Base-by-base conservation (phyloP, 2,329 filamentous ascomycete genomes). In the Penicillium brasilianum region DNA sequence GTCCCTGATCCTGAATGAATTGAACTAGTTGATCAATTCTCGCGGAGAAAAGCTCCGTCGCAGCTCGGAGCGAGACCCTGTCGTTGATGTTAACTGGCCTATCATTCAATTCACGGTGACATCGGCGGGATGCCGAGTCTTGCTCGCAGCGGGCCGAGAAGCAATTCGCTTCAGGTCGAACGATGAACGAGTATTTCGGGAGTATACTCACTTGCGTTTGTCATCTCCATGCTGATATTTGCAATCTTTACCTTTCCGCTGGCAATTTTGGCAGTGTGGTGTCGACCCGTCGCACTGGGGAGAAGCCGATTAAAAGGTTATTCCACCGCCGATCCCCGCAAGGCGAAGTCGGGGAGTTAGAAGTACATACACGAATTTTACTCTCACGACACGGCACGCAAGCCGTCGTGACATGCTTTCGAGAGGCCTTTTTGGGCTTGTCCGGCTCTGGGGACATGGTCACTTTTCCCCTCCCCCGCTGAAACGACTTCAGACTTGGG, bases 341-440 rank as follows among this genome's bases (percentile, higher is more conserved):
- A n/a, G 20, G 37, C 10, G 49, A 37, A 22, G 8, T 10, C 39
- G 14, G 39, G 18, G 30, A 37, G 32, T 16, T 16, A 32, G n/a
- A 25, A 41, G 14, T 55, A 58, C 73, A 59, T 71, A 79, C 78
- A 66, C 78, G 76, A 62, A 81, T 77, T 53, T 81, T 81, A 63
- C 78, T 81, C 66, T 81, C 78, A 25, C 78, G 76, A 61, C 78
- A 81, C 25, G 77, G 76, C 32, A 80, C 77, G 58, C 78, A 81
- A 10, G 78, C 78, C 1, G 78, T 80, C 1, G 78, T 80, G 65
- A 80, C 76, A 64, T 81, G 78, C 63, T 78, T 80, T 55, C 78
- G 73, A 20, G 71, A 72, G 9, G 69, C 59, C 66, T 71, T 74
- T 56, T 72, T 74, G n/a, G 64, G 58, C 64, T 69, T 72, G 46